Evolutionary conservation across 1,139 yeast genomes (phyloP).

Genomic region (Candida pseudoviswanathii): DNA sequence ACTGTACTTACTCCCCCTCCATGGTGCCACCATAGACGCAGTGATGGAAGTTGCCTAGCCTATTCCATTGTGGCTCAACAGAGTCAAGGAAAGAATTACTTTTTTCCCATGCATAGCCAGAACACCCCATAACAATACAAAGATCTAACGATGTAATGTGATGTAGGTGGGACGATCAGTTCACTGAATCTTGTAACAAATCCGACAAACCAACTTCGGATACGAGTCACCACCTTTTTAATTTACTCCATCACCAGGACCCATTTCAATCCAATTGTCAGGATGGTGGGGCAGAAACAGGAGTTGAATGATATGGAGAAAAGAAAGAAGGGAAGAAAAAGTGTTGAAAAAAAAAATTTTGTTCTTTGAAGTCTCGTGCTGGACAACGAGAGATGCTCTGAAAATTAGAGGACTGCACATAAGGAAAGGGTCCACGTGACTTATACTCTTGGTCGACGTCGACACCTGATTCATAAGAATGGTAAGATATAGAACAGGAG

Average conservation of each 20-base stretch:
- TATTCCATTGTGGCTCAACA: too few relatives aligned
- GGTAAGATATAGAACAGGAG: too few relatives aligned
- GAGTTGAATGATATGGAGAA: not conserved
- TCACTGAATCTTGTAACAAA: not conserved
- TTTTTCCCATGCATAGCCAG: too few relatives aligned
- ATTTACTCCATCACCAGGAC: conserved; percentile 3
- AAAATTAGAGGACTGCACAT: not conserved
- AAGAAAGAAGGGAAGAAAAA: not conserved
- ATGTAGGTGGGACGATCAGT: conserved; percentile 1
- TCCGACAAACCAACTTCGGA: conserved; percentile 2
- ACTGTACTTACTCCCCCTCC: too few relatives aligned
- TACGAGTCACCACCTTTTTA: conserved; percentile 3
- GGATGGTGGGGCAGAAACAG: conserved; percentile 1
- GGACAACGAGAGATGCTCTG: not conserved
- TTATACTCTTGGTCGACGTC: too few relatives aligned
- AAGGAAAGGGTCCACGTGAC: not conserved
- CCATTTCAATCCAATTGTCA: not conserved
- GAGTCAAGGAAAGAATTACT: too few relatives aligned
- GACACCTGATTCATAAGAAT: too few relatives aligned
- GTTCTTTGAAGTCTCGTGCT: not conserved
- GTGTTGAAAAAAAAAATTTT: not conserved
- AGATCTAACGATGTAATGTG: too few relatives aligned
- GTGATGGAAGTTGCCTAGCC: too few relatives aligned
- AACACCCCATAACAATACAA: too few relatives aligned
- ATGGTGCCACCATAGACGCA: too few relatives aligned